Evolutionary conservation across 2,329 filamentous ascomycete genomes (phyloP), one percentile per base, ranked within the genome.

Genomic region (Fusarium sp.): DNA sequence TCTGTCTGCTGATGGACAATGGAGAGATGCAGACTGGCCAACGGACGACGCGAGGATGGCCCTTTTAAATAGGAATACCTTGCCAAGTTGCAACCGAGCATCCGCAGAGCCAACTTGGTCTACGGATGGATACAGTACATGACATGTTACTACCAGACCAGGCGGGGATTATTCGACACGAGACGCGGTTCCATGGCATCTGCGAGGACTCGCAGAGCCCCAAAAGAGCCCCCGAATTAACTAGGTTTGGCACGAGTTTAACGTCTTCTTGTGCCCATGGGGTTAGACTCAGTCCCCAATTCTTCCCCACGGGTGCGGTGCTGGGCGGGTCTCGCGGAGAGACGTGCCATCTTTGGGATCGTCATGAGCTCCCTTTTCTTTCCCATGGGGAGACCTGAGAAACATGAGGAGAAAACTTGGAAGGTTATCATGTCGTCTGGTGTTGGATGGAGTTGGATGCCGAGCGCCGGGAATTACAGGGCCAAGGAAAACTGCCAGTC

Each of bases 251-350:
- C 32, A 17, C 21, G 37, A 39, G 6, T 23, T 13, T 19, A 27
- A 44, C 27, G 23, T 31, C 35, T 33, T 6, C 8, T 14, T 33
- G 31, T 33, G 31, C 31, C 36, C 52, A 44, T 45, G 38, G 50
- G 39, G 44, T 46, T 33, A 35, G 39, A 35, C 9, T 15, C 25
- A 31, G 13, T 38, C 35, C 31, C 41, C 43, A 31, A 21, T 11
- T 32, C 29, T 63, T 62, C 61, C 46, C 45, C 54, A 42, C 47
- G 46, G 56, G 56, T 49, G 44, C 38, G 49, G 49, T 25, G 31
- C 13, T 14, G 13, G 31, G 15, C 25, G 36, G 27, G 15, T 29
- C 19, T 25, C 27, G 27, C 53, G 53, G 49, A 52, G 44, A 11
- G 31, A n/a, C 29, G 33, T 58, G 27, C 55, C 46, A 23, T 27